Percentiles rank a stretch among this genome's conserved stretches.
Conservation (phyloP, 345 rosid species). For the Gossypium raimondii region DNA sequence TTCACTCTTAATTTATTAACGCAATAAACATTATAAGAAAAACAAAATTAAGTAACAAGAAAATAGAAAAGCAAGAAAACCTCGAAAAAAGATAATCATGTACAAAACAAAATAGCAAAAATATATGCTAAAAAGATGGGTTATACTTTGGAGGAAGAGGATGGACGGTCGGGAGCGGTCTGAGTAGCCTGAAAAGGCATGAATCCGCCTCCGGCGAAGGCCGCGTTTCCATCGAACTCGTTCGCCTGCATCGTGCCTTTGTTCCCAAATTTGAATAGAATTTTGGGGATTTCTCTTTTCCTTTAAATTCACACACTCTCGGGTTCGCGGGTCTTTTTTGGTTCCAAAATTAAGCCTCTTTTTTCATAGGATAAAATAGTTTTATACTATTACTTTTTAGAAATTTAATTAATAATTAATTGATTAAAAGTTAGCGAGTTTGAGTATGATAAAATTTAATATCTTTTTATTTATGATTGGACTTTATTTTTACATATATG, state of each 20-base stretch:
- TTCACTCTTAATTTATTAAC: not conserved
- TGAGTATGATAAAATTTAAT: accelerated
- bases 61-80: not conserved
- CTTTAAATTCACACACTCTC: not conserved
- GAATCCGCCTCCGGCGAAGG: constrained; percentile 88
- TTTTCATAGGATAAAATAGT: not conserved
- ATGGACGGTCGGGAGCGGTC: constrained; percentile 36
- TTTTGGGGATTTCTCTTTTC: not conserved
- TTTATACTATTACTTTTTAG: too few relatives aligned
- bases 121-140: not conserved
- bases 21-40: not conserved
- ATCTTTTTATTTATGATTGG: too few relatives aligned
- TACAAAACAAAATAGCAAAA: not conserved
- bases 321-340: not conserved
- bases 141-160: constrained; percentile 47
- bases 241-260: constrained; percentile 43
- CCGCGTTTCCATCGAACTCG: constrained; percentile 74
- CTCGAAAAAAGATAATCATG: not conserved
- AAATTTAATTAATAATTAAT: too few relatives aligned
- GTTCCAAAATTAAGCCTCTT: not conserved
- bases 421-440: too few relatives aligned
- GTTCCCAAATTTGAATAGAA: not conserved
- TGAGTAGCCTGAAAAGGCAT: constrained; percentile 77
- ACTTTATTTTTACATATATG: too few relatives aligned
- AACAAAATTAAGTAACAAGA: too few relatives aligned